Evolutionary conservation across 805 yeast species (phyloP).

Genomic region (Komagataella pseudopastoris): DNA sequence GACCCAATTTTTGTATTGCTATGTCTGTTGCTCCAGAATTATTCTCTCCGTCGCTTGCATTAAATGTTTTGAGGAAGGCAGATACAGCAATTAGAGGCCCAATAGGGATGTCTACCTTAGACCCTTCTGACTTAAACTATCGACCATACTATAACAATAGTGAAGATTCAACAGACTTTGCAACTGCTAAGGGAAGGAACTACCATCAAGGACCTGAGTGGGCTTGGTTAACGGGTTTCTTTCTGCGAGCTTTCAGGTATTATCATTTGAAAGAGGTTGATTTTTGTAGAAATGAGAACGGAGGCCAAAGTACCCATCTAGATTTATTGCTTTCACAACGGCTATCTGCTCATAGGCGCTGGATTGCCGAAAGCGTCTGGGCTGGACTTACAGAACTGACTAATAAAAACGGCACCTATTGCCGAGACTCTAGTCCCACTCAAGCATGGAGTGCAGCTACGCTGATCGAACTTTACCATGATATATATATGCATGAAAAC

Average conservation of each 20-base stretch:
- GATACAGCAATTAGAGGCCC: constrained; percentile 76
- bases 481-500: constrained; percentile 26
- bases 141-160: constrained; percentile 80
- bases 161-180: constrained; percentile 74
- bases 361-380: constrained; percentile 77
- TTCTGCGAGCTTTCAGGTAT: constrained; percentile 59
- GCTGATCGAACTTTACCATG: constrained; percentile 65
- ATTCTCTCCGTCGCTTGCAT: constrained; percentile 49
- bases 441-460: constrained; percentile 96
- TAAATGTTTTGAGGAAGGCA: constrained; percentile 54
- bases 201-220: constrained; percentile 99
- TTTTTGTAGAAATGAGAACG: constrained; percentile 18
- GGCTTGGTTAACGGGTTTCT: constrained; percentile 89
- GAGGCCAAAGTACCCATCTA: constrained; percentile 32
- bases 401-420: constrained; percentile 70
- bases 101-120: constrained; percentile 81
- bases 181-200: constrained; percentile 89
- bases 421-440: constrained; percentile 84
- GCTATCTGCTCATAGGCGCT: constrained; percentile 47
- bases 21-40: constrained; percentile 92
- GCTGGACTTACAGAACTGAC: constrained; percentile 90
- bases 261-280: constrained; percentile 31
- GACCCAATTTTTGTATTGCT: constrained; percentile 89
- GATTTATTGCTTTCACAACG: constrained; percentile 48
- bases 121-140: constrained; percentile 86